Evolutionary conservation across 805 yeast genomes (phyloP).

Genomic region (Wickerhamiella vanderwaltii): DNA sequence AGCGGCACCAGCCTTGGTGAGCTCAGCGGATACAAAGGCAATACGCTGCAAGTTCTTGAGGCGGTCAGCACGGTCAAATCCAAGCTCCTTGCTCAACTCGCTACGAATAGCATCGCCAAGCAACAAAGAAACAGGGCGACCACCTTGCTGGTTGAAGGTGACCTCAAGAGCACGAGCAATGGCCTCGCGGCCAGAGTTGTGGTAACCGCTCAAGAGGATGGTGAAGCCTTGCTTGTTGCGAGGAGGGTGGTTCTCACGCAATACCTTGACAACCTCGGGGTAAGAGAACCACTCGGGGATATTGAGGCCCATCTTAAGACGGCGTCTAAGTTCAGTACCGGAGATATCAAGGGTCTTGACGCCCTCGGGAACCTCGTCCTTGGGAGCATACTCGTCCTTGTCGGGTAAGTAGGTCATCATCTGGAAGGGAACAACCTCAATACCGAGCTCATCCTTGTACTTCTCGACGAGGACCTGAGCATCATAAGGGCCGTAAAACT

Average conservation of each 20-base stretch:
- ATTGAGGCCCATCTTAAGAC: constrained; percentile 71
- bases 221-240: constrained; percentile 83
- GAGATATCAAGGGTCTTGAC: constrained; percentile 80
- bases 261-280: constrained; percentile 86
- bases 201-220: constrained; percentile 48
- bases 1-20: constrained; percentile 84
- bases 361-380: constrained; percentile 73
- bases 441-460: constrained; percentile 64
- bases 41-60: constrained; percentile 35
- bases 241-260: constrained; percentile 89
- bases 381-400: constrained; percentile 88
- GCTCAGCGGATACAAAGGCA: constrained; percentile 57
- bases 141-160: constrained; percentile 81
- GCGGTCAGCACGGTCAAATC: constrained; percentile 31
- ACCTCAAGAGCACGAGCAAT: constrained; percentile 77
- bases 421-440: constrained; percentile 89
- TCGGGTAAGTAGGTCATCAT: constrained; percentile 95
- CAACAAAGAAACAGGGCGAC: constrained; percentile 60
- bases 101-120: constrained; percentile 34
- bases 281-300: constrained; percentile 97
- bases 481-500: constrained; percentile 93
- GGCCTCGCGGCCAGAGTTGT: constrained; percentile 48
- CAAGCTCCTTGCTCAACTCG: constrained; percentile 32
- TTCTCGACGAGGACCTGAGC: constrained; percentile 81
- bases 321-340: constrained; percentile 86